These are phyloP conservation scores for Exserohilum rostratum DNA, from an alignment of 2,329 filamentous ascomycete species.

Conservation along the genomic window DNA sequence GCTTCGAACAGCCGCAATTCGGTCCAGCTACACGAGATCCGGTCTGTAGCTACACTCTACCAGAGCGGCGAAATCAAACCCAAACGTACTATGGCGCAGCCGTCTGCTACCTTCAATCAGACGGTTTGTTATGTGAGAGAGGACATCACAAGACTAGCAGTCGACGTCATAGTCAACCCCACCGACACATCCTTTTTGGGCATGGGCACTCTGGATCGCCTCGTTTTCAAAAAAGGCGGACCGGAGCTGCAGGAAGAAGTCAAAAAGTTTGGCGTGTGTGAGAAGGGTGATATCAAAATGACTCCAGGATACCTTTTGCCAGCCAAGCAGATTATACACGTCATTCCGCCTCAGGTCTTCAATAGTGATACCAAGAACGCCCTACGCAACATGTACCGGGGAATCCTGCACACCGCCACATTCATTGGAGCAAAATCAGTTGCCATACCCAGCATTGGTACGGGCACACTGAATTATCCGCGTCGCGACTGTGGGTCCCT, in stretches of 20 bases:
- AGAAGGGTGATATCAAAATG: constrained; percentile 37
- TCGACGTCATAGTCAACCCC: constrained; percentile 43
- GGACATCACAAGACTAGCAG: constrained; percentile 43
- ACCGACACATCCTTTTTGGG: constrained; percentile 35
- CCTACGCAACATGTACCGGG: constrained; percentile 38
- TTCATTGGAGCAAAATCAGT: constrained; percentile 37
- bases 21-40: constrained; percentile 34
- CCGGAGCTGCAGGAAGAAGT: constrained; percentile 29
- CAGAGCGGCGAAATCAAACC: constrained; percentile 30
- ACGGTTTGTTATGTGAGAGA: constrained; percentile 38
- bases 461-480: constrained; percentile 38
- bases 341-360: constrained; percentile 35
- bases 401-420: constrained; percentile 32
- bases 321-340: constrained; percentile 38
- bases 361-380: constrained; percentile 29
- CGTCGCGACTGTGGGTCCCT: constrained; percentile 35
- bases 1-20: constrained; percentile 14
- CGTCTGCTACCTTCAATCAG: constrained; percentile 34
- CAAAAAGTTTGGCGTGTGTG: constrained; percentile 28
- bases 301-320: constrained; percentile 38
- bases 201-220: constrained; percentile 38
- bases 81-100: constrained; percentile 29
- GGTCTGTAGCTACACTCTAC: constrained; percentile 37
- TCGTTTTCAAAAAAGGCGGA: constrained; percentile 40
- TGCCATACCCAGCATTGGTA: constrained; percentile 43